Conservation (phyloP, 495 filamentous ascomycete species). For the Penicillium subrubescens region DNA sequence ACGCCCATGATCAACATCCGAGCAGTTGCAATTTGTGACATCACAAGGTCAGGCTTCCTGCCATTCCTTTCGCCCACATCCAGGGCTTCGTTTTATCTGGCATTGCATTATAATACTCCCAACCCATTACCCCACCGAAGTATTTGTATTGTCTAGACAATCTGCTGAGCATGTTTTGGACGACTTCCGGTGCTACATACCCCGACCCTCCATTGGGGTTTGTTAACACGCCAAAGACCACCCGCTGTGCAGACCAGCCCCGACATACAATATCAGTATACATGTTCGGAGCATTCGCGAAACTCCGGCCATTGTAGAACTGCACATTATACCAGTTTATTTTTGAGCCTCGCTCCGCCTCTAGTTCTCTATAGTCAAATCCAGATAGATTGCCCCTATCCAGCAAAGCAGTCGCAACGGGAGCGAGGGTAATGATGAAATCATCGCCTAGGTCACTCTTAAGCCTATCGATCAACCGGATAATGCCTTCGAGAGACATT, state of each 20-base stretch:
- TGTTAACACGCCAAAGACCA: slow-evolving; percentile 74
- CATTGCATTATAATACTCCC: slow-evolving; percentile 78
- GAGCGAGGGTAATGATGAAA: slow-evolving; percentile 77
- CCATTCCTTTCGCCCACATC: slow-evolving; percentile 55
- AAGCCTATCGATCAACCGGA: slow-evolving; percentile 69
- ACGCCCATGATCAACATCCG: no score
- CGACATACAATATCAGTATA: slow-evolving; percentile 64
- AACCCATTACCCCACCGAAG: slow-evolving; percentile 83
- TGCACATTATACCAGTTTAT: slow-evolving; percentile 85
- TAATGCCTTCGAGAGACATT: slow-evolving; percentile 68
- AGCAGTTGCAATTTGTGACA: no score
- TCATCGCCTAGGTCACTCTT: slow-evolving; percentile 66
- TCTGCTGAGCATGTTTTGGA: slow-evolving; percentile 23
- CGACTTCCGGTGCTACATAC: slow-evolving; percentile 54
- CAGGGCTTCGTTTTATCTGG: slow-evolving; percentile 64
- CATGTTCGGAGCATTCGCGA: slow-evolving; percentile 54
- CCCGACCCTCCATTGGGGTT: slow-evolving; percentile 66
- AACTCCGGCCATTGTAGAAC: slow-evolving; percentile 83
- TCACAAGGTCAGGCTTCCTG: no score
- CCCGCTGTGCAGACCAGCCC: slow-evolving; percentile 64
- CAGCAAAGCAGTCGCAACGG: slow-evolving; percentile 71
- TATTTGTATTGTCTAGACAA: slow-evolving; percentile 45
- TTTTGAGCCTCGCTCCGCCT: slow-evolving; percentile 61
- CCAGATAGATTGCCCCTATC: slow-evolving; percentile 66
- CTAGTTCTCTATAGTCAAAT: slow-evolving; percentile 70